Evolutionary conservation across 2,329 filamentous ascomycete species (phyloP).

Genomic region (Trichoderma koningiopsis): DNA sequence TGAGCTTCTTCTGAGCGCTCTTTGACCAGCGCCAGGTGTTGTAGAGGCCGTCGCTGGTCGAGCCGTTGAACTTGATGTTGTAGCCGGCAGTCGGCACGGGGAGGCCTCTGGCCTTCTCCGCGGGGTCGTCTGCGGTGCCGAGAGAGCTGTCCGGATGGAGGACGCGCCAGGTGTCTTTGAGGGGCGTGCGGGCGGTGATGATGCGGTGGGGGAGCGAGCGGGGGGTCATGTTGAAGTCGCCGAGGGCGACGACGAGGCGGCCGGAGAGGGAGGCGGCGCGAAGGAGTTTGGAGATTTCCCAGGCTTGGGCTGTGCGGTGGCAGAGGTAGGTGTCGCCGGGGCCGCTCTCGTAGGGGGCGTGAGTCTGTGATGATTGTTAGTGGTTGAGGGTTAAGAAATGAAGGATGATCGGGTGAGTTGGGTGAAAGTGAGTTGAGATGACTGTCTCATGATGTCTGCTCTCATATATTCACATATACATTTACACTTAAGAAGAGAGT

Average conservation of each 20-base stretch:
- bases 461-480: not conserved
- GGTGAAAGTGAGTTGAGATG: not conserved
- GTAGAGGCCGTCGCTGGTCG: conserved; percentile 80
- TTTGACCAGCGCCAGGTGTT: conserved; percentile 95
- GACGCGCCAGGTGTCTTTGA: conserved; percentile 82
- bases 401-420: not conserved
- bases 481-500: too few relatives aligned
- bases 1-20: conserved; percentile 66
- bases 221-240: conserved; percentile 98
- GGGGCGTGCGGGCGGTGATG: conserved; percentile 74
- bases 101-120: conserved; percentile 65
- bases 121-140: conserved; percentile 67
- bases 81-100: conserved; percentile 74
- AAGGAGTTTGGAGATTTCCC: conserved; percentile 91
- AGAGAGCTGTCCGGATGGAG: conserved; percentile 82
- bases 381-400: not conserved
- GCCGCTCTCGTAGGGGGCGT: conserved; percentile 83
- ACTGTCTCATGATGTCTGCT: too few relatives aligned
- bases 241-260: conserved; percentile 80
- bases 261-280: conserved; percentile 77
- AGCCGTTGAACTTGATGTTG: conserved; percentile 80
- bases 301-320: conserved; percentile 89
- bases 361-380: conserved; percentile 49
- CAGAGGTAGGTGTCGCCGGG: conserved; percentile 83
- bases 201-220: conserved; percentile 80